A percentile compares a stretch with the other conserved stretches of the same genome.
These are phyloP conservation scores for Saccharomycopsis babjevae DNA, from an alignment of 805 yeast genomes.

Conservation along the genomic window DNA sequence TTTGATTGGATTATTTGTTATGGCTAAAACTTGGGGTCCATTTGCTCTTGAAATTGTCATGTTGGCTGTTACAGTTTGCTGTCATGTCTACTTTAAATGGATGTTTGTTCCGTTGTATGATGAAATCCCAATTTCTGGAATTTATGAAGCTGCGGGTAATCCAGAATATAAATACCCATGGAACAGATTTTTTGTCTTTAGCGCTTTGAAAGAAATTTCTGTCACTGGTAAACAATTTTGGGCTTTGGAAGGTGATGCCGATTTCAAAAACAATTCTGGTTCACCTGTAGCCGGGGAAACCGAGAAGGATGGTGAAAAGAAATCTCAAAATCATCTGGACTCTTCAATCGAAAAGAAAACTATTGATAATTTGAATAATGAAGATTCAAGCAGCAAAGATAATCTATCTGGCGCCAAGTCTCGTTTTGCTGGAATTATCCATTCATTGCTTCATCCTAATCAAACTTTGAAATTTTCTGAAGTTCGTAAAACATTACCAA, in stretches of 20 bases:
- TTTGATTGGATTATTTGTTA: conserved; percentile 59
- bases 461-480: conserved; percentile 30
- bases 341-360: conserved; percentile 1
- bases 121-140: conserved; percentile 56
- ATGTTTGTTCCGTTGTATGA: conserved; percentile 56
- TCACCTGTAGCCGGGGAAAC: background rate
- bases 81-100: conserved; percentile 50
- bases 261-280: background rate
- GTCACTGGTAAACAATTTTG: conserved; percentile 34
- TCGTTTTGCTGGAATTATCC: conserved; percentile 4
- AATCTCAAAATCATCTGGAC: conserved; percentile 1
- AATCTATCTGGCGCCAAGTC: background rate
- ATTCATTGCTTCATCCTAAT: conserved; percentile 37
- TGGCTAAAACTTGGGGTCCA: conserved; percentile 72
- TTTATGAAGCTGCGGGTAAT: conserved; percentile 30
- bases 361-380: background rate
- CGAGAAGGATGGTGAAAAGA: background rate
- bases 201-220: conserved; percentile 50
- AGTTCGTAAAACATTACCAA: conserved; percentile 34
- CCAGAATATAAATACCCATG: conserved; percentile 42
- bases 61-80: conserved; percentile 44
- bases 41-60: conserved; percentile 59
- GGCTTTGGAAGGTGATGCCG: background rate
- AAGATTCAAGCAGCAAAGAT: background rate
- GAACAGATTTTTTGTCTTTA: conserved; percentile 32